These are phyloP conservation scores for Mucor irregularis DNA, from an alignment of 371 early-diverging fungal species.

Conservation along the genomic window DNA sequence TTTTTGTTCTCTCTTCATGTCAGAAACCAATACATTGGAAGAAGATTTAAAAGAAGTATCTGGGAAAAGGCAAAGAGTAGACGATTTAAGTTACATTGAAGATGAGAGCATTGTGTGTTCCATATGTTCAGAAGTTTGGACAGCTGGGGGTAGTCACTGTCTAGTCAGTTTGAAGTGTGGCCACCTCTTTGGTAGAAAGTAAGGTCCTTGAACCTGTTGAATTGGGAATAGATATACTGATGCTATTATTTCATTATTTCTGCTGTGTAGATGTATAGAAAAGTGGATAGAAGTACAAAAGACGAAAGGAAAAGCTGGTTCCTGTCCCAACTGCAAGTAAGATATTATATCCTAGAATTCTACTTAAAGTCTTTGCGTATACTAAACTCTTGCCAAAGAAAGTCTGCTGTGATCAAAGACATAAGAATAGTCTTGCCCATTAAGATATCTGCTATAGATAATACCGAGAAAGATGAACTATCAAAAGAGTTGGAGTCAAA, in stretches of 20 bases:
- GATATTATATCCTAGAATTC: background rate
- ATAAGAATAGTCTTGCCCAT: constrained; percentile 7
- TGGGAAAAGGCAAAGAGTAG: too few species aligned
- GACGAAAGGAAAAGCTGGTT: too few species aligned
- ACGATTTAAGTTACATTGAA: too few species aligned
- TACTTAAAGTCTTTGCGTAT: too few species aligned
- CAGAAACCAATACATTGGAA: too few species aligned
- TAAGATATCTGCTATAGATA: constrained; percentile 13
- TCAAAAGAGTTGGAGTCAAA: constrained; percentile 9
- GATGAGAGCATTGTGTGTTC: constrained; percentile 11
- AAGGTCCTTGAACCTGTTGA: too few species aligned
- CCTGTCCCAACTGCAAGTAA: constrained; percentile 26
- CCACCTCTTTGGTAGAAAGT: constrained; percentile 27
- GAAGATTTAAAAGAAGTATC: too few species aligned
- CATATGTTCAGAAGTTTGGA: constrained; percentile 24
- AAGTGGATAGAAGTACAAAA: background rate
- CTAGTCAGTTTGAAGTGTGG: constrained; percentile 24
- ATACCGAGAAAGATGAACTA: background rate
- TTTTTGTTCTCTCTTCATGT: too few species aligned
- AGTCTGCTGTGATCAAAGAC: background rate
- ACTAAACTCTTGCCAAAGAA: background rate
- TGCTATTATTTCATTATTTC: background rate
- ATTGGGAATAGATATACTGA: too few species aligned
- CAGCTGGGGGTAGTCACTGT: constrained; percentile 10
- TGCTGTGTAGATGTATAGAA: constrained; percentile 13